Conservation (phyloP, 768 basidiomycete species). For the Lactarius indigo region DNA sequence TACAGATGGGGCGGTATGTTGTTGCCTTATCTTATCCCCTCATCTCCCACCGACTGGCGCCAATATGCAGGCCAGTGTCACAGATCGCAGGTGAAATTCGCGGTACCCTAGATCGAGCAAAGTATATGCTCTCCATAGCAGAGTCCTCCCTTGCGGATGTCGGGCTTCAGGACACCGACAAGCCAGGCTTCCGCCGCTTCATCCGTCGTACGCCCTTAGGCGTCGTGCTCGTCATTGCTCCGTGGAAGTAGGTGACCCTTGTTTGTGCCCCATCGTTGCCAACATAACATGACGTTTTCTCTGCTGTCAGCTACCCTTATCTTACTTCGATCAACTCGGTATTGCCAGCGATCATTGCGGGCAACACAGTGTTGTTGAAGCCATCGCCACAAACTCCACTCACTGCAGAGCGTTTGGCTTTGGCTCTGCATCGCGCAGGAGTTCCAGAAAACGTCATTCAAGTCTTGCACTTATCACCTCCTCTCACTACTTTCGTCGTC, state of each 20-base stretch:
- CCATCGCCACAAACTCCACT: constrained; percentile 96
- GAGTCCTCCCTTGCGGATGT: constrained; percentile 69
- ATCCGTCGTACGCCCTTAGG: constrained; percentile 85
- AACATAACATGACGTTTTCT: not conserved
- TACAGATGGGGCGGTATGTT: constrained; percentile 88
- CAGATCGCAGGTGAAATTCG: constrained; percentile 77
- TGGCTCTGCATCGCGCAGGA: constrained; percentile 69
- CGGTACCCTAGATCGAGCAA: constrained; percentile 77
- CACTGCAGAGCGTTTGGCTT: constrained; percentile 74
- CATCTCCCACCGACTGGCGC: not conserved
- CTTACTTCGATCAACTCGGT: constrained; percentile 89
- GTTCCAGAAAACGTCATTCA: constrained; percentile 73
- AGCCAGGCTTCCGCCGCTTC: constrained; percentile 77
- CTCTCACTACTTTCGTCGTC: constrained; percentile 56
- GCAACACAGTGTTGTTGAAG: constrained; percentile 89
- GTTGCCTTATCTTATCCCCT: not conserved
- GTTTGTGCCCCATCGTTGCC: not conserved
- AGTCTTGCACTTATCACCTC: constrained; percentile 68
- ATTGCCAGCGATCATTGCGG: constrained; percentile 85
- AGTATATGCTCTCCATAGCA: constrained; percentile 85
- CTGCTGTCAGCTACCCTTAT: constrained; percentile 69
- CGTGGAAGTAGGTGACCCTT: constrained; percentile 74
- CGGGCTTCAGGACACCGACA: constrained; percentile 68
- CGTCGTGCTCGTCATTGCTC: constrained; percentile 81
- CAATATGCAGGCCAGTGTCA: constrained; percentile 59